Conservation (phyloP, 176 grass and related monocot genomes). For the Luzula sylvatica region DNA sequence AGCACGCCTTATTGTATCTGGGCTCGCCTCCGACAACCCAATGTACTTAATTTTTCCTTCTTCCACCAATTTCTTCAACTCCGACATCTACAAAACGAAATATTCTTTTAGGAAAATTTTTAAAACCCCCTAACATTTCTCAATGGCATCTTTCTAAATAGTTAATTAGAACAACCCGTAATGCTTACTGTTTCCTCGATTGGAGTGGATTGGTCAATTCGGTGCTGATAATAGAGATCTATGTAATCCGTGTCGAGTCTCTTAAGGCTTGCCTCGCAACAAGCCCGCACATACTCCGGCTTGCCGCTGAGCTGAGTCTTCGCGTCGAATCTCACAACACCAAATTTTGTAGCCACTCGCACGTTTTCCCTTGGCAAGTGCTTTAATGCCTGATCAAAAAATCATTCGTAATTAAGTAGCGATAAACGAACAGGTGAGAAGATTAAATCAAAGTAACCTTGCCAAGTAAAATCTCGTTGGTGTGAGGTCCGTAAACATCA, state of each 20-base stretch:
- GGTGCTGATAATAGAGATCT: constrained; percentile 75
- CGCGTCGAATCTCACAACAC: constrained; percentile 15
- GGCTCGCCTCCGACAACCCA: constrained; percentile 71
- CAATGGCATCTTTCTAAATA: not conserved
- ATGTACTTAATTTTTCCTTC: constrained; percentile 77
- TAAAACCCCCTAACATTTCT: not conserved
- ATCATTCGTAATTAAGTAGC: too few species aligned
- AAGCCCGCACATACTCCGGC: constrained; percentile 53
- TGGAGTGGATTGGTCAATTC: constrained; percentile 36
- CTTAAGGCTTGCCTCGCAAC: constrained; percentile 57
- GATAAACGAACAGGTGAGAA: too few species aligned
- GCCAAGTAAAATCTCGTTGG: constrained; percentile 63
- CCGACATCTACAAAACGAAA: constrained; percentile 33
- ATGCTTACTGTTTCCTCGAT: constrained; percentile 64
- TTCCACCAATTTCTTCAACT: constrained; percentile 79
- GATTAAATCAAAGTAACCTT: constrained; percentile 48
- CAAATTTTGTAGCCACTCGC: constrained; percentile 75
- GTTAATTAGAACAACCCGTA: not conserved
- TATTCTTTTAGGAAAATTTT: not conserved
- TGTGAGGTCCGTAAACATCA: constrained; percentile 53
- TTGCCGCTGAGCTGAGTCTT: constrained; percentile 21
- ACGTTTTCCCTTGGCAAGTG: constrained; percentile 58
- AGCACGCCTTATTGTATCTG: constrained; percentile 59
- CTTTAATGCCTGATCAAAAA: constrained; percentile 46
- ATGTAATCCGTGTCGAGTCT: constrained; percentile 50